Percentiles rank a stretch among this genome's conserved stretches.
Evolutionary conservation across 2,329 filamentous ascomycete genomes (phyloP).

Genomic region (Aspergillus sp.): DNA sequence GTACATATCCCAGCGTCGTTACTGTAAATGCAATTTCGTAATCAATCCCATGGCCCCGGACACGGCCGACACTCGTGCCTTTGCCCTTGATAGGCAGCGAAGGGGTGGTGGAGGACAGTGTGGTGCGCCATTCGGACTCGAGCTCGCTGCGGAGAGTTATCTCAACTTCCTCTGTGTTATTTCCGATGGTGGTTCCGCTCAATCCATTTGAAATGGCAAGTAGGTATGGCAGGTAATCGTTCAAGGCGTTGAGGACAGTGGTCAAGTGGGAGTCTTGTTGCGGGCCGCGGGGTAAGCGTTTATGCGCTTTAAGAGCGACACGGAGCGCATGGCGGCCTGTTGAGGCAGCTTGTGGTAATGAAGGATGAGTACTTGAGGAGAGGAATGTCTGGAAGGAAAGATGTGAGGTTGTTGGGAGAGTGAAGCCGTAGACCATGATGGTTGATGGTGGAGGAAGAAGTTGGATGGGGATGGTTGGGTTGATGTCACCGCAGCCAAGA

Average conservation of each 20-base stretch:
- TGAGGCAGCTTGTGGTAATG: slow-evolving; percentile 73
- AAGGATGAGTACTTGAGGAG: slow-evolving; percentile 76
- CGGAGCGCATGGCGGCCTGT: slow-evolving; percentile 77
- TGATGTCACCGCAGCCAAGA: slow-evolving; percentile 8
- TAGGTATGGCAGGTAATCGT: slow-evolving; percentile 76
- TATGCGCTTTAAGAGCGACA: slow-evolving; percentile 80
- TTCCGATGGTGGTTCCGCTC: slow-evolving; percentile 43
- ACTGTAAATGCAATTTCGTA: slow-evolving; percentile 77
- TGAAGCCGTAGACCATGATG: slow-evolving; percentile 81
- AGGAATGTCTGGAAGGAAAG: slow-evolving; percentile 75
- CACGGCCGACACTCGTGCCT: slow-evolving; percentile 52
- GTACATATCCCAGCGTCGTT: slow-evolving; percentile 66
- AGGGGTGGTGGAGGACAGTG: slow-evolving; percentile 53
- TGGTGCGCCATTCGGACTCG: slow-evolving; percentile 73
- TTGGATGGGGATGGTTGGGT: slow-evolving; percentile 4
- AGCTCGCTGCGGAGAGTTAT: slow-evolving; percentile 62
- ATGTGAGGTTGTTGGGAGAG: slow-evolving; percentile 80
- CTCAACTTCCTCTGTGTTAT: slow-evolving; percentile 55
- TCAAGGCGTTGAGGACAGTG: slow-evolving; percentile 61
- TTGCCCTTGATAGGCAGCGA: slow-evolving; percentile 36
- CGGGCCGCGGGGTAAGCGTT: slow-evolving; percentile 62
- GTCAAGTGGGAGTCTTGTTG: slow-evolving; percentile 66
- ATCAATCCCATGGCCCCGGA: slow-evolving; percentile 66
- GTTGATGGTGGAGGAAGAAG: slow-evolving; percentile 8
- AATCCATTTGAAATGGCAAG: slow-evolving; percentile 69